Percentiles rank a stretch among this genome's conserved stretches.
phyloP scores from a whole-genome alignment of 2,329 filamentous ascomycete species.

The Monilinia polystroma region DNA sequence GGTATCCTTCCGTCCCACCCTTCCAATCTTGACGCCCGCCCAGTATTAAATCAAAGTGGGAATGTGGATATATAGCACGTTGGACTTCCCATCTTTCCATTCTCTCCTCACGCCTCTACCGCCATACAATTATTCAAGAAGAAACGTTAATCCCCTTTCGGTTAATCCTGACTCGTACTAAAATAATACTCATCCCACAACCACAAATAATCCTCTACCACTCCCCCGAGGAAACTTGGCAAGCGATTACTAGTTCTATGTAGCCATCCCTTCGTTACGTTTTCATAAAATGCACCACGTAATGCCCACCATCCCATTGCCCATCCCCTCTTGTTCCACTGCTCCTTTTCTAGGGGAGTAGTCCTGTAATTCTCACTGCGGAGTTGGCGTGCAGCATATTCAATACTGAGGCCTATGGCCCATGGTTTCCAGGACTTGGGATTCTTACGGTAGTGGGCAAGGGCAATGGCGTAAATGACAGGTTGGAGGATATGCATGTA shows the following conservation, averaged over 20 bases:
- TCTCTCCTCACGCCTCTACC: no score
- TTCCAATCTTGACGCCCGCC: slow-evolving; percentile 8
- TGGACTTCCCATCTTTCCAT: background rate
- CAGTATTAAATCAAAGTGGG: background rate
- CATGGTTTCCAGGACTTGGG: slow-evolving; percentile 82
- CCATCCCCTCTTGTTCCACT: slow-evolving; percentile 85
- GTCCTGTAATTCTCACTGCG: slow-evolving; percentile 63
- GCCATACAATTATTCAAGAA: background rate
- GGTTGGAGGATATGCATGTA: slow-evolving; percentile 89
- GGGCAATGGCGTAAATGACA: slow-evolving; percentile 78
- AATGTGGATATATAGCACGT: background rate
- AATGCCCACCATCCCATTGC: slow-evolving; percentile 93
- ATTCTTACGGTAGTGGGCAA: slow-evolving; percentile 67
- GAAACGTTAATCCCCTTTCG: background rate
- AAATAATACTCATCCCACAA: slow-evolving; percentile 99
- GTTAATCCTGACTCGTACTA: slow-evolving; percentile 39
- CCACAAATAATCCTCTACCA: slow-evolving; percentile 95
- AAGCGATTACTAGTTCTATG: slow-evolving; percentile 46
- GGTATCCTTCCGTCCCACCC: background rate
- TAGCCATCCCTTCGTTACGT: slow-evolving; percentile 76
- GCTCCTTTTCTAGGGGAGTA: slow-evolving; percentile 84
- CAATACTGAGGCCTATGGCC: slow-evolving; percentile 80
- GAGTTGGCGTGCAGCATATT: slow-evolving; percentile 86
- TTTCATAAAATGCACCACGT: slow-evolving; percentile 96
- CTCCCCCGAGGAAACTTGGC: slow-evolving; percentile 73